Evolutionary conservation across 1,139 yeast genomes (phyloP), one percentile per base, ranked within the genome.

Genomic region (Arxiozyma slooffiae): DNA sequence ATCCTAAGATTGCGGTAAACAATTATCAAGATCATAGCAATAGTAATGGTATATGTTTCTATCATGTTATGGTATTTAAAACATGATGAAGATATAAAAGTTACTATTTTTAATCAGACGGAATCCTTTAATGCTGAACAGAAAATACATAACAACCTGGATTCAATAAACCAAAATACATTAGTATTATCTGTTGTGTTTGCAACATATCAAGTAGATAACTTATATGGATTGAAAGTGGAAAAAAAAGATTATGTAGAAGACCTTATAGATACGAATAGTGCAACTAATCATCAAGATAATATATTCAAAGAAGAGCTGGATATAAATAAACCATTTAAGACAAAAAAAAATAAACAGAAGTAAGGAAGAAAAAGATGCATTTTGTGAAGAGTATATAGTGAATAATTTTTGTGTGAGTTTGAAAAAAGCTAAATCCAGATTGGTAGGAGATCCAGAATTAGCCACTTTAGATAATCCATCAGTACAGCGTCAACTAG

Each of bases 361-460:
- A 41, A 53, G 52, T 50, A 52, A 46, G 38, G 53, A 50, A 7
- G 36, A 48, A 7, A 41, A 34, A 11, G 38, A 52, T 39, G 43
- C 44, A 18, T 52, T 51, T 40, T 53, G 22, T 24, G 53, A 51
- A 48, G 52, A 56, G 50, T 54, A 51, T 43, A 55, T 38, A 24
- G 48, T 38, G 16, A 40, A 48, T 38, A 48, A 48, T 21, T 36
- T 43, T 14, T 38, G 30, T 58, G 55, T 56, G 52, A 39, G 43
- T 21, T 42, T 42, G 16, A 42, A 42, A 20, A 42, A 30, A 21
- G 17, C 47, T 51, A 61, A 49, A 51, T 52, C 50, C 50, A 61
- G 52, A 47, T 51, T 63, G 47, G 68, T 58, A 36, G 83, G 81
- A 44, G 88, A 82, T 61, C 87, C 87, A 0, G 88, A 81, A 57